Conservation (phyloP, 805 yeast species). For the Yueomyces sp. region DNA sequence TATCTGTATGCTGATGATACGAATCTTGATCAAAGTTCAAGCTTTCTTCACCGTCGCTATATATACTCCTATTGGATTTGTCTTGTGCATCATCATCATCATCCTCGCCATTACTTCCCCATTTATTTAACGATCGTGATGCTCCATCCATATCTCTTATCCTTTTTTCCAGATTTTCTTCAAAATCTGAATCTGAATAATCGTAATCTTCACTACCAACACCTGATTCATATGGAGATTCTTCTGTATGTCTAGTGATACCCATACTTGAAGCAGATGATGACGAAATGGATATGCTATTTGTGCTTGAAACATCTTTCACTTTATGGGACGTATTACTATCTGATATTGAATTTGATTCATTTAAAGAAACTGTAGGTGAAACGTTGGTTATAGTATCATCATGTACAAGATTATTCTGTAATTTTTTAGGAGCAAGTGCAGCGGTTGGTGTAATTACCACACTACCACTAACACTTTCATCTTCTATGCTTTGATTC, state of each 20-base stretch:
- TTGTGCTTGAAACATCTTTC: neutral
- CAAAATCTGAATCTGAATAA: conserved; percentile 25
- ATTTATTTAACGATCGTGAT: neutral
- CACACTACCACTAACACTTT: conserved; percentile 19
- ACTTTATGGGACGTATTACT: neutral
- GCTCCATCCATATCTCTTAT: conserved; percentile 11
- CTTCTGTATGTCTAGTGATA: neutral
- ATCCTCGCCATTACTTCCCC: neutral
- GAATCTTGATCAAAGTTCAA: neutral
- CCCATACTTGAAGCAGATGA: neutral
- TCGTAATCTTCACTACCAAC: conserved; percentile 7
- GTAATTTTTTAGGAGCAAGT: neutral
- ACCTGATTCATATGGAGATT: neutral
- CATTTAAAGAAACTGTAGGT: neutral
- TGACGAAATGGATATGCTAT: neutral
- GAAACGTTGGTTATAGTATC: neutral
- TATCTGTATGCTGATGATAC: neutral
- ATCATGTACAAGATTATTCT: neutral
- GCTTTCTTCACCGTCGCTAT: neutral
- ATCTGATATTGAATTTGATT: neutral
- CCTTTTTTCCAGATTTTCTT: conserved; percentile 22
- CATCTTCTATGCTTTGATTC: neutral
- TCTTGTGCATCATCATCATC: neutral
- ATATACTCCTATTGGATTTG: neutral
- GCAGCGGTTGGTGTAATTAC: conserved; percentile 11